phyloP scores from a whole-genome alignment of 1,139 yeast species.

The Candida albicans region DNA sequence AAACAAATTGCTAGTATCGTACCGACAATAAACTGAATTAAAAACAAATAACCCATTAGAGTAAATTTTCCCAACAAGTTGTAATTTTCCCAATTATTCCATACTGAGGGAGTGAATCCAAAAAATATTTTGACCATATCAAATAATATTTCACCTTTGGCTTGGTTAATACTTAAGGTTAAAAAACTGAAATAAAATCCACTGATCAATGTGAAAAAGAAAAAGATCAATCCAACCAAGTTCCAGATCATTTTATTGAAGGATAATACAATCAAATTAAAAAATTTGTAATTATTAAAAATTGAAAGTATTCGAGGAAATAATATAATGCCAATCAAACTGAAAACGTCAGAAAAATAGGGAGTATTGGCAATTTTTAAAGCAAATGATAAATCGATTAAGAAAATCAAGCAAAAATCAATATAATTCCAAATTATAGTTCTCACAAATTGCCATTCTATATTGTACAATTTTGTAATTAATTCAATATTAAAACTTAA shows the following conservation, averaged over 20 bases:
- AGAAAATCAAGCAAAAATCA: conserved; percentile 33
- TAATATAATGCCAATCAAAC: conserved; percentile 51
- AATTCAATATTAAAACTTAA: conserved; percentile 40
- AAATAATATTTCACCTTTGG: conserved; percentile 53
- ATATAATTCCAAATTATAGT: conserved; percentile 45
- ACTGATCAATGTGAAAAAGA: conserved; percentile 52
- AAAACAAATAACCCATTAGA: conserved; percentile 53
- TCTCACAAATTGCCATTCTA: conserved; percentile 39
- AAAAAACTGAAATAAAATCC: conserved; percentile 61
- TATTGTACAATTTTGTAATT: conserved; percentile 40
- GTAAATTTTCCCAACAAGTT: conserved; percentile 50
- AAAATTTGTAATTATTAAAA: conserved; percentile 54
- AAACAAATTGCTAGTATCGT: conserved; percentile 61
- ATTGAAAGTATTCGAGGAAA: conserved; percentile 56
- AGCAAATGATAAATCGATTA: conserved; percentile 33
- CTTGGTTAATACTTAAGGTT: conserved; percentile 47
- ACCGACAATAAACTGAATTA: conserved; percentile 58
- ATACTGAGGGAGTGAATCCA: conserved; percentile 65
- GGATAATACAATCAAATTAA: conserved; percentile 53
- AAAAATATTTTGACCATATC: conserved; percentile 57
- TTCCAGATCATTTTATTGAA: conserved; percentile 57
- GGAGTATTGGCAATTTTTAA: conserved; percentile 19
- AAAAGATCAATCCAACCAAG: conserved; percentile 51
- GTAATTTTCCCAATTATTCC: conserved; percentile 59
- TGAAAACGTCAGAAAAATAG: conserved; percentile 34